Evolutionary conservation across 768 basidiomycete species (phyloP), one percentile per base, ranked within the genome.

Genomic region (Rhizopogon sp.): DNA sequence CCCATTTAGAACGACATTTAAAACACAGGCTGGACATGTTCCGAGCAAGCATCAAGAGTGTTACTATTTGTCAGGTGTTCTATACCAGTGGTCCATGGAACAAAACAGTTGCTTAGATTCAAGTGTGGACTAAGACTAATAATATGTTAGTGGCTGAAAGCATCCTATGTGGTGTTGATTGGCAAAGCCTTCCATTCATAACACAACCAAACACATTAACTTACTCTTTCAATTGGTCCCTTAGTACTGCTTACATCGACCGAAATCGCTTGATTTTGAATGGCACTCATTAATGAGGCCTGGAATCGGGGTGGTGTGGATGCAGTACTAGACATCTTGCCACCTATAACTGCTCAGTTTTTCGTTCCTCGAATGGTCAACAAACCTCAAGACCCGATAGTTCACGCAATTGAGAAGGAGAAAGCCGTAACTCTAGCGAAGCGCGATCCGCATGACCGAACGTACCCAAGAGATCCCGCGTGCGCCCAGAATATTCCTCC

Each of bases 351-450:
- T 14, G 73, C 79, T 0, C 66, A 57, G 13, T 90, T 90, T 67
- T 83, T 79, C 53, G 73, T 89, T n/a, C 84, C 87, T 9, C 68
- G 60, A n/a, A 69, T 92, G 43, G 70, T 76, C n/a, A 79, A 90
- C 56, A 82, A 79, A 58, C 88, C 89, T 3, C 89, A 90, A 64
- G 84, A 92, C 65, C 89, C 88, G 2, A 88, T 90, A 58, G 72
- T 90, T 67, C 83, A 87, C 42, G 70, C 75, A 16, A 57, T 88
- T 22, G 76, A 74, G 33, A 56, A 52, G 10, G 35, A 56, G 33
- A 40, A 60, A 3, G 46, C 17, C n/a, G 29, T 42, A 55, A 8
- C 8, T 44, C 35, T 25, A 17, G 39, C 10, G 17, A 39, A 33
- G 35, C n/a, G 9, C 16, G 20, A 29, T 11, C 28, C 37, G 22